A percentile compares a stretch with the other conserved stretches of the same genome.
phyloP scores from a whole-genome alignment of 179 eudicot genomes.

The Beta corolliflora region DNA sequence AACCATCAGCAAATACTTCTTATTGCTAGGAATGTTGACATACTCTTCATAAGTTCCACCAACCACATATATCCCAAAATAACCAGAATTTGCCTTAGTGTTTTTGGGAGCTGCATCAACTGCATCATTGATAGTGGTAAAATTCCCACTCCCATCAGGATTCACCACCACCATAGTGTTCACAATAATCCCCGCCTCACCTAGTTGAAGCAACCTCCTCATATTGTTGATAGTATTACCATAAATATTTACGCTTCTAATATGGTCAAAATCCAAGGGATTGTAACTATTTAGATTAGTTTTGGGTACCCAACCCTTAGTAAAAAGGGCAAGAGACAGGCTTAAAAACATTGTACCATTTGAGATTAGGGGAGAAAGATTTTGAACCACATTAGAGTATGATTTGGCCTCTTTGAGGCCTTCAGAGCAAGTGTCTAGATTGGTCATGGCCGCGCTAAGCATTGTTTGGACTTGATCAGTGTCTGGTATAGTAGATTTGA shows the following conservation, averaged over 20 bases:
- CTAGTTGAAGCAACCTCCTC: constrained; percentile 24
- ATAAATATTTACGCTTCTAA: constrained; percentile 1
- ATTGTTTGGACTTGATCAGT: constrained; percentile 27
- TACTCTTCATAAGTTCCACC: constrained; percentile 48
- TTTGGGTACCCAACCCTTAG: constrained; percentile 36
- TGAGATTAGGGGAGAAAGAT: constrained; percentile 19
- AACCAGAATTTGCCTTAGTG: constrained; percentile 25
- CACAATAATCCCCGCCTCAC: constrained; percentile 24
- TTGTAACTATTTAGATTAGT: neutral
- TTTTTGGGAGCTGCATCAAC: constrained; percentile 40
- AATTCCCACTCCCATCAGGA: constrained; percentile 43
- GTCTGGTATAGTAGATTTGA: neutral
- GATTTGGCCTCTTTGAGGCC: constrained; percentile 28
- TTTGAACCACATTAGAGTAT: constrained; percentile 1
- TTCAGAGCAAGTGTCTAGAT: constrained; percentile 45
- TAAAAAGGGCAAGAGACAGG: constrained; percentile 38
- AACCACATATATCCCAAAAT: constrained; percentile 40
- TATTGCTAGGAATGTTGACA: constrained; percentile 34
- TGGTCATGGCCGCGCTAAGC: constrained; percentile 50
- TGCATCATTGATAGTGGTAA: constrained; percentile 44
- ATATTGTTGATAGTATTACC: neutral
- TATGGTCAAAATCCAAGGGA: neutral
- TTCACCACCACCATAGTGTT: constrained; percentile 36
- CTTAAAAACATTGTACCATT: constrained; percentile 33
- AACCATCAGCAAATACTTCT: constrained; percentile 38